These are phyloP conservation scores for Evansstolkia leycettana DNA, from an alignment of 495 filamentous ascomycete genomes.

Conservation along the genomic window DNA sequence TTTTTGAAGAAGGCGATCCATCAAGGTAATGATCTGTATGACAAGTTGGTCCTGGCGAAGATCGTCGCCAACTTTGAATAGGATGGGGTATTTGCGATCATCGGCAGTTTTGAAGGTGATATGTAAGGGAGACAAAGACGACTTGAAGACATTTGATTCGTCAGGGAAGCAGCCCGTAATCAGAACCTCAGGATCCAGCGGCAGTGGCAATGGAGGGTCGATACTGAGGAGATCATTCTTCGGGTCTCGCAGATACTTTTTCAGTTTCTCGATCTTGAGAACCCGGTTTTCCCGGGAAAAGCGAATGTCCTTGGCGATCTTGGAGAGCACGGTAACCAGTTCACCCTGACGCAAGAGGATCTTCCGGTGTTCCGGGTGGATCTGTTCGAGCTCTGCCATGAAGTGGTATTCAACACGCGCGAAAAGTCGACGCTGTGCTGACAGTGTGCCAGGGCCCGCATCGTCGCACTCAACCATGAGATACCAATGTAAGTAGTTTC, in stretches of 20 bases:
- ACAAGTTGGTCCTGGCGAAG: conserved; percentile 95
- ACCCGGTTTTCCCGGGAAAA: conserved; percentile 63
- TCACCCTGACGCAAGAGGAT: conserved; percentile 81
- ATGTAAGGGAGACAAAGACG: conserved; percentile 76
- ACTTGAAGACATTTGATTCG: conserved; percentile 89
- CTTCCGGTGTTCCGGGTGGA: conserved; percentile 53
- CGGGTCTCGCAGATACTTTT: conserved; percentile 71
- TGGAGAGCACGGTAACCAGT: conserved; percentile 72
- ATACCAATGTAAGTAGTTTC: conserved; percentile 97
- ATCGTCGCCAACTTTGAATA: conserved; percentile 97
- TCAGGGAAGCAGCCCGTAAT: conserved; percentile 72
- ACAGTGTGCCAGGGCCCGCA: conserved; percentile 53
- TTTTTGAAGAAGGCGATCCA: conserved; percentile 92
- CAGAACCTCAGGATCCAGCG: conserved; percentile 71
- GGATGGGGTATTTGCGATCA: conserved; percentile 70
- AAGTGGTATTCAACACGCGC: conserved; percentile 90
- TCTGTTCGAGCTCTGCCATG: conserved; percentile 63
- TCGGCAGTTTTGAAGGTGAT: conserved; percentile 78
- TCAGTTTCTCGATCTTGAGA: conserved; percentile 70
- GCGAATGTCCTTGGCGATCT: conserved; percentile 82
- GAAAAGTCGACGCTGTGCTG: conserved; percentile 70
- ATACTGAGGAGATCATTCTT: conserved; percentile 76
- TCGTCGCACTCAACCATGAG: conserved; percentile 95
- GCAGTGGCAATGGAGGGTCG: conserved; percentile 79
- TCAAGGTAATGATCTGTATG: conserved; percentile 94